Conservation (phyloP, 2,329 filamentous ascomycete genomes). For the Cladosporium halotolerans region DNA sequence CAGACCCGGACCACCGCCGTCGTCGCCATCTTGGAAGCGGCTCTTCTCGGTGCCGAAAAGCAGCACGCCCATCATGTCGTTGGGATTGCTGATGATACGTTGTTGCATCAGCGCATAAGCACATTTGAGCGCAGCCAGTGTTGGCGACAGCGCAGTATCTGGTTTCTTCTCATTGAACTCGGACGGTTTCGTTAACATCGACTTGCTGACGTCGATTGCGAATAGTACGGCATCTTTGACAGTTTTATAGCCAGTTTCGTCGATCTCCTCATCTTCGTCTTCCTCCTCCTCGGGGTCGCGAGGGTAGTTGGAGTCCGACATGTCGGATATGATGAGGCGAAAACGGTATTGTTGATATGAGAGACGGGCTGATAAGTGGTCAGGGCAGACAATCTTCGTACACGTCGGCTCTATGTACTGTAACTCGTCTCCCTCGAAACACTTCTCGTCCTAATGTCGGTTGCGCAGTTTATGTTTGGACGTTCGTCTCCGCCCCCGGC, state of each 20-base stretch:
- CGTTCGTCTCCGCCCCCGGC: no score
- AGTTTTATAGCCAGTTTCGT: constrained; percentile 72
- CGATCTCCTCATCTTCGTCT: constrained; percentile 62
- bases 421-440: no score
- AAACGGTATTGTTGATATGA: no score
- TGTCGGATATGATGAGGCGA: neutral
- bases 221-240: constrained; percentile 98
- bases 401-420: no score
- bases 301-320: constrained; percentile 21
- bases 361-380: no score
- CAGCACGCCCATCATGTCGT: constrained; percentile 93
- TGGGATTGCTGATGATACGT: constrained; percentile 92
- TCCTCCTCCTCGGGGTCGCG: constrained; percentile 47
- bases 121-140: constrained; percentile 82
- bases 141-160: constrained; percentile 64
- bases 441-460: no score
- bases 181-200: constrained; percentile 70
- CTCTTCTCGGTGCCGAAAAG: constrained; percentile 85
- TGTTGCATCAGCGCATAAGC: constrained; percentile 96
- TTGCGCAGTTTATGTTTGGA: no score
- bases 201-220: constrained; percentile 81
- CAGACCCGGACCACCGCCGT: constrained; percentile 45
- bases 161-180: constrained; percentile 65
- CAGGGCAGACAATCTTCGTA: no score
- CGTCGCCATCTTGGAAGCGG: constrained; percentile 65